Evolutionary conservation across 1,284 basidiomycete genomes (phyloP).

Genomic region (Apiotrichum gracile): DNA sequence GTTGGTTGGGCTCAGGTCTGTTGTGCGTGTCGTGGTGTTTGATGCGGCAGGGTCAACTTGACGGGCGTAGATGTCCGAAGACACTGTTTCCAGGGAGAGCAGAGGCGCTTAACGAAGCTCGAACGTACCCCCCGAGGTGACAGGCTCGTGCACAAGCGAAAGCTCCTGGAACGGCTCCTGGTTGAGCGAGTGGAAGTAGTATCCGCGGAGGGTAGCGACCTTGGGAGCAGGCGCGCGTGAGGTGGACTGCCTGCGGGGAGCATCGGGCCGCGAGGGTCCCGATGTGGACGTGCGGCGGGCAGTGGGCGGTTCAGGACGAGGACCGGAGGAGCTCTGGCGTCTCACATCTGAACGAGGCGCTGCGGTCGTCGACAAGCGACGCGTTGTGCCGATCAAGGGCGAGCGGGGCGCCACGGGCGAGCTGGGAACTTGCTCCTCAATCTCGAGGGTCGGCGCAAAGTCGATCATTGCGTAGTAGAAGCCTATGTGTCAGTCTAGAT

Average conservation of each 20-base stretch:
- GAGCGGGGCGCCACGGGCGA: constrained; percentile 22
- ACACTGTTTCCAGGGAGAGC: too few relatives aligned
- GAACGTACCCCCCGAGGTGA: constrained; percentile 33
- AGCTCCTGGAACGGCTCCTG: constrained; percentile 50
- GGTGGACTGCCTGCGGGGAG: constrained; percentile 17
- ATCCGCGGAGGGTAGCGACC: constrained; percentile 49
- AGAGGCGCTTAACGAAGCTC: constrained; percentile 47
- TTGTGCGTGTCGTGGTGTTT: too few relatives aligned
- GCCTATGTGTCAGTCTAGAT: constrained; percentile 49
- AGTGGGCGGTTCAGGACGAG: constrained; percentile 9
- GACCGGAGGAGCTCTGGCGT: constrained; percentile 8
- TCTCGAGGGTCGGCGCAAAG: constrained; percentile 34
- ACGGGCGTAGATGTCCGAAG: too few relatives aligned
- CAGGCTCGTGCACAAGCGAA: constrained; percentile 46
- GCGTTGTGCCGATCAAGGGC: constrained; percentile 11
- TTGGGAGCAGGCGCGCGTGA: constrained; percentile 15
- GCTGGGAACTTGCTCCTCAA: constrained; percentile 21
- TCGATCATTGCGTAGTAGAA: constrained; percentile 65
- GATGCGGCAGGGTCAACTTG: too few relatives aligned
- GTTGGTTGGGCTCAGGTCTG: too few relatives aligned
- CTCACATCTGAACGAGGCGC: constrained; percentile 13
- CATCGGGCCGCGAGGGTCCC: constrained; percentile 5
- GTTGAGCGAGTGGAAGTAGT: constrained; percentile 73
- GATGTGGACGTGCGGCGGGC: neutral
- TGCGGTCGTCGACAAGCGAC: constrained; percentile 8